Conservation (phyloP, 306 rosid genomes). For the Prunus mongolica region DNA sequence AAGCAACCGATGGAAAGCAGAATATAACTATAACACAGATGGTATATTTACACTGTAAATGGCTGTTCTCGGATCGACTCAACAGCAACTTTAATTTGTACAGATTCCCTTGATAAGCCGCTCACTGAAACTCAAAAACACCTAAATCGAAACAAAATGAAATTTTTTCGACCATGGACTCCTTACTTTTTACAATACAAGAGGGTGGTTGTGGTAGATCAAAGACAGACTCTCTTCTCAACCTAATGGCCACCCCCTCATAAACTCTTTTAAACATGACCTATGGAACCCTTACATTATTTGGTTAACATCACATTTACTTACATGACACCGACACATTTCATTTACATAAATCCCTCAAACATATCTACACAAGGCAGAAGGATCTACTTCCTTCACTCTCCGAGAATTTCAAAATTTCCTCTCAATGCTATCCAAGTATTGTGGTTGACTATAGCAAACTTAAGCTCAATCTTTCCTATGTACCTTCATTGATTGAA, state of each 20-base stretch:
- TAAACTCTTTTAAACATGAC: not conserved
- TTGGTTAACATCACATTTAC: constrained; percentile 27
- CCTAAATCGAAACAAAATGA: constrained; percentile 23
- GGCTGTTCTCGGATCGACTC: constrained; percentile 11
- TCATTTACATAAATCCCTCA: constrained; percentile 41
- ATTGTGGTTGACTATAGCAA: constrained; percentile 15
- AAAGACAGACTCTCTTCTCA: constrained; percentile 10
- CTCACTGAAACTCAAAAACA: constrained; percentile 24
- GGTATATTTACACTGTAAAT: constrained; percentile 8
- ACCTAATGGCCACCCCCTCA: constrained; percentile 30
- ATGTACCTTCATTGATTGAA: constrained; percentile 21
- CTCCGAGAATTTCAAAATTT: constrained; percentile 43
- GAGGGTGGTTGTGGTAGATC: constrained; percentile 28
- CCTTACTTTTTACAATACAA: constrained; percentile 38
- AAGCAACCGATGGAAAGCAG: not conserved
- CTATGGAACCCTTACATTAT: constrained; percentile 22
- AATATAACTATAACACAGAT: not conserved
- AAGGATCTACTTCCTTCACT: constrained; percentile 20
- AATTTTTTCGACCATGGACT: constrained; percentile 17
- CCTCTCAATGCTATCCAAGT: constrained; percentile 30
- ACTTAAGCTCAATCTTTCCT: constrained; percentile 12
- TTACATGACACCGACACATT: constrained; percentile 27
- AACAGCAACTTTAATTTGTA: constrained; percentile 40
- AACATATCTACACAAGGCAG: constrained; percentile 17
- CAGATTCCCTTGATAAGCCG: constrained; percentile 42